Evolutionary conservation across 2,329 filamentous ascomycete species (phyloP), one percentile per base, ranked within the genome.

Genomic region (Periconia digitata): DNA sequence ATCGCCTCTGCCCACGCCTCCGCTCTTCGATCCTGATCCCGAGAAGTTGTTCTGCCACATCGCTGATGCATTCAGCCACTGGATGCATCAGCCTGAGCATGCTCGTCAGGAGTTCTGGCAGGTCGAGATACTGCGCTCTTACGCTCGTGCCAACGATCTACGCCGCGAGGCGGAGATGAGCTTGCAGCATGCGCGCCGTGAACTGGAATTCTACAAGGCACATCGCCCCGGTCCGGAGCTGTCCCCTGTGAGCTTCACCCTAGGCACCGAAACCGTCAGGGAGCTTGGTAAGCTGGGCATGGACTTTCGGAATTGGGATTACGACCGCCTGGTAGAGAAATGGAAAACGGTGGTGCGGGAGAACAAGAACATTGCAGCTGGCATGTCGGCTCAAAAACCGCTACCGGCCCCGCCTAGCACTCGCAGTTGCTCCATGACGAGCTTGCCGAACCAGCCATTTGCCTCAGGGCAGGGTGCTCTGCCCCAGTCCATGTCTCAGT

Each of bases 11-110:
- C 65, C 70, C 7, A 71, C 67, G 1, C 66, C 69, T 12, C 69
- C 69, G 7, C 64, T 71, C 21, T 64, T 68, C 74, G 51, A 87
- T 77, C 36, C 82, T 78, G 54, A 92, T 43, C 85, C 90, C 54
- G 82, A 84, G 43, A 84, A 87, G 56, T 82, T 92, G 24, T 77
- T 82, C 35, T 80, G 87, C 49, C 92, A 97, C 66, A 70, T 96
- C 6, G 81, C 87, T n/a, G 83, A 85, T 13, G 85, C 89, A 0
- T 95, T 85, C 66, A 79, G 81, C 6, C 86, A 89, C 36, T 97
- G 92, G 92, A 82, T 82, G 43, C 76, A 76, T 1, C 75, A 94
- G 21, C 72, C 84, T 0, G 74, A 77, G n/a, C 54, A 68, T 22
- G 70, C 75, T 37, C 64, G 71, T 40, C 67, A 73, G 40, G 70